Evolutionary conservation across 2,329 filamentous ascomycete genomes (phyloP).

Genomic region (Cytospora mali): DNA sequence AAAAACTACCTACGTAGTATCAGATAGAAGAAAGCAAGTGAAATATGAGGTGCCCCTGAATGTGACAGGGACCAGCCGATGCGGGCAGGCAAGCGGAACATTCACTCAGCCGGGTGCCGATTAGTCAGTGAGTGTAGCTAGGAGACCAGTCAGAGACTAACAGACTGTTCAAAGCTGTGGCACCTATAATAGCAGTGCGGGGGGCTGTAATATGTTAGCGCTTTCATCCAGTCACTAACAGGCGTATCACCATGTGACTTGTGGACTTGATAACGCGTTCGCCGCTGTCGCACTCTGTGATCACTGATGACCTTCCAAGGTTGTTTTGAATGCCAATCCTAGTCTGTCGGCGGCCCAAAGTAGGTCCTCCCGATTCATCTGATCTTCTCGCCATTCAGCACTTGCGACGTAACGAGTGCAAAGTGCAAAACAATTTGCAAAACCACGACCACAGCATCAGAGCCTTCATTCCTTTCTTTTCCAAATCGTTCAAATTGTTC

Average conservation of each 20-base stretch:
- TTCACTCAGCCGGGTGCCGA: not conserved
- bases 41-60: not conserved
- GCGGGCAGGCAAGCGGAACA: not conserved
- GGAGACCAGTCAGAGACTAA: not conserved
- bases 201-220: not conserved
- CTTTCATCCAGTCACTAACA: not conserved
- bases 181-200: not conserved
- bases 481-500: not conserved
- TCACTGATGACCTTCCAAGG: not conserved
- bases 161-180: not conserved
- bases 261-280: not conserved
- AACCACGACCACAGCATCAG: not conserved
- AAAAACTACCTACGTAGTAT: too few species aligned
- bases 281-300: conserved; percentile 1
- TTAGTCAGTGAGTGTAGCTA: not conserved
- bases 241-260: not conserved
- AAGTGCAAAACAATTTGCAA: not conserved
- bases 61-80: not conserved
- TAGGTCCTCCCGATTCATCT: conserved; percentile 11
- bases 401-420: not conserved
- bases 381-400: conserved; percentile 8
- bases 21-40: not conserved
- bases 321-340: not conserved
- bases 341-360: conserved; percentile 3
- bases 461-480: not conserved